Conservation (phyloP, 1,284 basidiomycete genomes). For the Naganishia sp. region DNA sequence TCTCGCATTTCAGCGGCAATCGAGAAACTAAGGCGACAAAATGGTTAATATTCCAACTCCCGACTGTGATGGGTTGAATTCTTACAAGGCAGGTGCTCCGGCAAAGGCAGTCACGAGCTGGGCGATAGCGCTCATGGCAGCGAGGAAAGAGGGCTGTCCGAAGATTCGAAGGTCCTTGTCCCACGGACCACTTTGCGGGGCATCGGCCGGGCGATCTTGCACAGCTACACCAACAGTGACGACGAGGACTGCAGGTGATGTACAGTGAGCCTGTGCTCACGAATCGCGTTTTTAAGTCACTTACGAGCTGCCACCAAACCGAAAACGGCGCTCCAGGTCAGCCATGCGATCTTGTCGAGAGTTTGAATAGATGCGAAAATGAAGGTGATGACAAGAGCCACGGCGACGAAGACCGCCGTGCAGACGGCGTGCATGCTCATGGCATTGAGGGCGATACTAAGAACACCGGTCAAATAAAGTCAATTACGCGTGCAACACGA, state of each 20-base stretch:
- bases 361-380: conserved; percentile 44
- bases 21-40: conserved; percentile 37
- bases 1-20: conserved; percentile 41
- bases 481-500: not conserved
- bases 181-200: conserved; percentile 33
- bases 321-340: conserved; percentile 47
- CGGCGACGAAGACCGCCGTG: conserved; percentile 42
- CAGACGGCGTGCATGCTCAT: conserved; percentile 43
- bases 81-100: conserved; percentile 30
- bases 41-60: not conserved
- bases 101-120: conserved; percentile 48
- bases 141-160: conserved; percentile 40
- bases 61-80: conserved; percentile 18
- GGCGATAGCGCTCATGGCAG: conserved; percentile 45
- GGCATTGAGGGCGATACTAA: conserved; percentile 45
- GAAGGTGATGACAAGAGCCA: conserved; percentile 39
- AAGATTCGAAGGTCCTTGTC: conserved; percentile 36
- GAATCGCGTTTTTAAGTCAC: conserved; percentile 35
- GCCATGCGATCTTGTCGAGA: conserved; percentile 42
- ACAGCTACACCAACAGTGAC: conserved; percentile 45
- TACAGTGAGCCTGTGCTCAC: not conserved
- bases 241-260: conserved; percentile 35
- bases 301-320: conserved; percentile 39
- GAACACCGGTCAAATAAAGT: not conserved
- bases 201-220: conserved; percentile 43